A percentile compares a stretch with the other conserved stretches of the same genome.
Conservation (phyloP, 2,329 filamentous ascomycete species). For the Claviceps fusiformis region DNA sequence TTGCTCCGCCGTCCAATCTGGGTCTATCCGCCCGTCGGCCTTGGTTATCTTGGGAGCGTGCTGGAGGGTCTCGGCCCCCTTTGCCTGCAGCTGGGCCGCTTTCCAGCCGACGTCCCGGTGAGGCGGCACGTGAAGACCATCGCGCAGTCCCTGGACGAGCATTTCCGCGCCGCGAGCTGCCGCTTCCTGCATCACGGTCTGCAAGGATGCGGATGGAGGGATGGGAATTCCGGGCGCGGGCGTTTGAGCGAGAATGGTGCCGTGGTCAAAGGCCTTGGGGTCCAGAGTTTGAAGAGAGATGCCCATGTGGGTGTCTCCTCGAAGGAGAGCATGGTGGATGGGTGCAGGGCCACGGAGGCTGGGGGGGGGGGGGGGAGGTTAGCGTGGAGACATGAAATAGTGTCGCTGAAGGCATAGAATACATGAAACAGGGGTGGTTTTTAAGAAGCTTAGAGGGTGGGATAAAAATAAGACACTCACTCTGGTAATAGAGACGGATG, state of each 20-base stretch:
- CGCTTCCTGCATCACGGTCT: conserved; percentile 32
- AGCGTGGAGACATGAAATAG: background rate
- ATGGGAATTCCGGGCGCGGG: conserved; percentile 42
- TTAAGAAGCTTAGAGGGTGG: too few relatives aligned
- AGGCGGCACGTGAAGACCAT: conserved; percentile 52
- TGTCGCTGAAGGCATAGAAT: too few relatives aligned
- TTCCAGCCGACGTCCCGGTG: conserved; percentile 22
- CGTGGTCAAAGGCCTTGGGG: conserved; percentile 62
- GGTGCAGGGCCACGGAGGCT: conserved; percentile 78
- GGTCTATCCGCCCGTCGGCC: conserved; percentile 46
- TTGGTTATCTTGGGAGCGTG: conserved; percentile 64
- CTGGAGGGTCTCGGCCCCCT: conserved; percentile 5
- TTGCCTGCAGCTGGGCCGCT: conserved; percentile 3
- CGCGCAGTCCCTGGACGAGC: conserved; percentile 51
- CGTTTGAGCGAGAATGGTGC: conserved; percentile 60
- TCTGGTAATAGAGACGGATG: conserved; percentile 86
- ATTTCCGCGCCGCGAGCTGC: conserved; percentile 55
- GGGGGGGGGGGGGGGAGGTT: background rate
- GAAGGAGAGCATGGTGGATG: conserved; percentile 69
- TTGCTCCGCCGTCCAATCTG: conserved; percentile 33
- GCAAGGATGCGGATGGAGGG: conserved; percentile 28
- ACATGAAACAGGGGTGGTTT: too few relatives aligned
- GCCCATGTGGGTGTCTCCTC: conserved; percentile 47
- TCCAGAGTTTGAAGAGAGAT: conserved; percentile 82
- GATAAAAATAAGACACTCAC: conserved; percentile 27